Percentiles rank a stretch among this genome's conserved stretches.
Conservation (phyloP, 257 asterid genomes). For the Eucommia ulmoides region DNA sequence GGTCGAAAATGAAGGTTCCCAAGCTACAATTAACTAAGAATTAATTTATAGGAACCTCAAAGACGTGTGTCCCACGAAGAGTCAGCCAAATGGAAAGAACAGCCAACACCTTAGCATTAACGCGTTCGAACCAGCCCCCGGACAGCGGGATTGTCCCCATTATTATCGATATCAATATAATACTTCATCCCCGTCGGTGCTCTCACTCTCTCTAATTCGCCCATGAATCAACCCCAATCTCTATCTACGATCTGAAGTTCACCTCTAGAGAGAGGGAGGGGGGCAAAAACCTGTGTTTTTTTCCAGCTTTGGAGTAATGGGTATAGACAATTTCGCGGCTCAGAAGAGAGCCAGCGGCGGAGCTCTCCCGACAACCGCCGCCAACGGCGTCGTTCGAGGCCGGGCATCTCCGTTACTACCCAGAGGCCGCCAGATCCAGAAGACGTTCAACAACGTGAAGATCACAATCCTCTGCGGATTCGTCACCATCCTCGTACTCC, state of each 20-base stretch:
- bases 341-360: conserved; percentile 46
- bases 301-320: conserved; percentile 23
- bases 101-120: conserved; percentile 12
- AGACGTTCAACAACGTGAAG: conserved; percentile 63
- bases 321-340: conserved; percentile 49
- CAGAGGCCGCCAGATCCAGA: conserved; percentile 53
- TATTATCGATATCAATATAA: conserved; percentile 20
- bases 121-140: conserved; percentile 44
- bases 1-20: no score
- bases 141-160: conserved; percentile 24
- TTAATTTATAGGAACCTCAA: no score
- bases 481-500: conserved; percentile 73
- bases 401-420: conserved; percentile 42
- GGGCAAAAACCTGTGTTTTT: neutral
- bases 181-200: conserved; percentile 4
- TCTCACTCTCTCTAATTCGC: conserved; percentile 10
- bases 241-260: neutral
- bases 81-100: neutral
- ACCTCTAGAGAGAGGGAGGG: neutral
- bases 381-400: conserved; percentile 35
- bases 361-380: conserved; percentile 24
- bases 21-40: no score
- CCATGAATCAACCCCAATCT: neutral
- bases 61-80: no score
- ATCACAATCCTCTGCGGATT: conserved; percentile 78